Percentiles rank a stretch among this genome's conserved stretches.
phyloP scores from a whole-genome alignment of 2,329 filamentous ascomycete species.

The Aspergillus unguis region DNA sequence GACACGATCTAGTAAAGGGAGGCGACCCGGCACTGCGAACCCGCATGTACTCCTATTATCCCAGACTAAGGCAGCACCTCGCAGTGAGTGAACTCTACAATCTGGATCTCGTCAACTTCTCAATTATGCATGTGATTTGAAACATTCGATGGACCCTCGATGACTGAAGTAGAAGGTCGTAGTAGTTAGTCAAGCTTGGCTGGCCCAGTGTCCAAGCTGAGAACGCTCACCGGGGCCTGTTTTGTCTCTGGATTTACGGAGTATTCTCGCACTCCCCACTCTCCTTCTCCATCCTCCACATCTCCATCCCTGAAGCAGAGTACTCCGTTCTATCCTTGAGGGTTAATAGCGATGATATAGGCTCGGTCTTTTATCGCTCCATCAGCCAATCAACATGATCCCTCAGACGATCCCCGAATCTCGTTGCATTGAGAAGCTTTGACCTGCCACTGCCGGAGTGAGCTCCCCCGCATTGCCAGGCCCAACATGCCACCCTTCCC shows the following conservation, averaged over 20 bases:
- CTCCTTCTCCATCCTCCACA: background rate
- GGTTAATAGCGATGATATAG: background rate
- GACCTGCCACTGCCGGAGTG: background rate
- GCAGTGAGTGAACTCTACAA: no score
- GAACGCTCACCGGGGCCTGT: background rate
- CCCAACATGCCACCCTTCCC: background rate
- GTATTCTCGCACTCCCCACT: background rate
- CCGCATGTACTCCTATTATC: no score
- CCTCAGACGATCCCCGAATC: no score
- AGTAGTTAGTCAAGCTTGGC: no score
- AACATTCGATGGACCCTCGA: no score
- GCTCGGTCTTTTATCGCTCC: constrained; percentile 30
- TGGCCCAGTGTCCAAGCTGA: no score
- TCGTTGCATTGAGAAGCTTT: background rate
- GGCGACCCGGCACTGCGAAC: no score
- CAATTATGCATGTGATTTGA: no score
- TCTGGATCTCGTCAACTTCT: no score
- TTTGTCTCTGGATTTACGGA: no score
- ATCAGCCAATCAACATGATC: constrained; percentile 22
- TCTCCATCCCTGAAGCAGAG: background rate
- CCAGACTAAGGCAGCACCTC: no score
- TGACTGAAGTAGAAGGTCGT: no score
- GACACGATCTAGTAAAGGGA: background rate
- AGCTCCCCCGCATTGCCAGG: constrained; percentile 2
- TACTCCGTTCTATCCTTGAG: background rate